phyloP scores from a whole-genome alignment of 148 eudicot species.

The Gaultheria prostrata region DNA sequence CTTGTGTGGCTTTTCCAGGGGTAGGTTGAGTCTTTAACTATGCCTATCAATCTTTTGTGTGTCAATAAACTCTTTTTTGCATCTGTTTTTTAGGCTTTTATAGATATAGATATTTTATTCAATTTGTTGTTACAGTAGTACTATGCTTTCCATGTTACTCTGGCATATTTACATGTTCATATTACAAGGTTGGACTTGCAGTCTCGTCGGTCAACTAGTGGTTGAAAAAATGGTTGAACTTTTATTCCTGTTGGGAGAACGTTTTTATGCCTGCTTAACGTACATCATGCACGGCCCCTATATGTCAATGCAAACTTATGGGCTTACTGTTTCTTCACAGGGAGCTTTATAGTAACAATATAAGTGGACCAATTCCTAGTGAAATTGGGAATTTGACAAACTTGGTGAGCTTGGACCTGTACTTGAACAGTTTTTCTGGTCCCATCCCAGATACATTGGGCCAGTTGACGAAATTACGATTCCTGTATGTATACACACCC shows the following conservation, averaged over 20 bases:
- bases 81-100: background rate
- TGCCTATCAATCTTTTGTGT: background rate
- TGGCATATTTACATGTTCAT: background rate
- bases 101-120: background rate
- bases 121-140: background rate
- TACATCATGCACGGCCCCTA: background rate
- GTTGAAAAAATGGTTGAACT: background rate
- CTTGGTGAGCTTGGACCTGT: constrained; percentile 38
- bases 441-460: constrained; percentile 33
- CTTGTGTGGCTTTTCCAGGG: background rate
- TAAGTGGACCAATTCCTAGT: constrained; percentile 29
- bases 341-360: constrained; percentile 35
- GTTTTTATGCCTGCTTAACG: background rate
- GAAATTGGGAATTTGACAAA: constrained; percentile 34
- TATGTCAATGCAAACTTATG: background rate
- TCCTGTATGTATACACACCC: constrained; percentile 27
- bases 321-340: constrained; percentile 18
- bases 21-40: background rate
- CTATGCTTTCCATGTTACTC: background rate
- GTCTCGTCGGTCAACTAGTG: background rate
- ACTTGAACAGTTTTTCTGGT: constrained; percentile 32
- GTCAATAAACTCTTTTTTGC: background rate
- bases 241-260: background rate
- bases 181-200: background rate
- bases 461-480: constrained; percentile 24